Base-by-base conservation (phyloP, 2,329 filamentous ascomycete species). In the Nothophaeocryptopus gaeumannii region DNA sequence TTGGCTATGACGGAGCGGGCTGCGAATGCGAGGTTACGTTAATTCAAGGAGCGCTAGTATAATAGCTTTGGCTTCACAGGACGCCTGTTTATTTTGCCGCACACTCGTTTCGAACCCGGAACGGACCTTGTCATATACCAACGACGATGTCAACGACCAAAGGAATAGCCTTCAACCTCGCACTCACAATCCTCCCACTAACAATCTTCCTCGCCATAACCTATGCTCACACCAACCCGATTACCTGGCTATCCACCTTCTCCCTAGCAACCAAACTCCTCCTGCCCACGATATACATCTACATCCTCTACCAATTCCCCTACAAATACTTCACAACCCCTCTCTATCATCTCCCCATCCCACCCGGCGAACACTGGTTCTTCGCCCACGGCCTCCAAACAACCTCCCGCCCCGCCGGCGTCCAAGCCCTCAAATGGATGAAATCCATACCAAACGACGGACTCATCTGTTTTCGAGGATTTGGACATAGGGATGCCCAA, bases 361-460 rank as follows among this genome's bases (percentile, higher is more conserved):
- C n/a, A n/a, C 30, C 64, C 56, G 61, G 58, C 31, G 53, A 45
- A 26, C 46, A 42, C 5, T 59, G 58, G 15, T 10, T 75, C 15
- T 29, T 75, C 5, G 70, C 70, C 13, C 67, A 73, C 65, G 69
- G 66, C 3, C 39, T 63, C 5, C 52, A 61, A 8, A 61, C 68
- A 40, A 67, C 71, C 53, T 50, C 62, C 39, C 61, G 66, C n/a
- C 69, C 71, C 2, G 59, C 63, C 3, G 70, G 71, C 5, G 42
- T 50, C 3, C 58, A 61, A 1, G 63, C 69, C 39, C 60, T 70
- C 5, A 56, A 59, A 35, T 66, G 69, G 56, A 66, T 73, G 50
- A 69, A 69, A 33, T 58, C 67, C 7, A 62, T 68, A 14, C 66
- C 70, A 3, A 71, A 74, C 48, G 64, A 73, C 9, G 72, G 72